Conservation (phyloP, 2,329 filamentous ascomycete genomes). For the Colletotrichum phormii region DNA sequence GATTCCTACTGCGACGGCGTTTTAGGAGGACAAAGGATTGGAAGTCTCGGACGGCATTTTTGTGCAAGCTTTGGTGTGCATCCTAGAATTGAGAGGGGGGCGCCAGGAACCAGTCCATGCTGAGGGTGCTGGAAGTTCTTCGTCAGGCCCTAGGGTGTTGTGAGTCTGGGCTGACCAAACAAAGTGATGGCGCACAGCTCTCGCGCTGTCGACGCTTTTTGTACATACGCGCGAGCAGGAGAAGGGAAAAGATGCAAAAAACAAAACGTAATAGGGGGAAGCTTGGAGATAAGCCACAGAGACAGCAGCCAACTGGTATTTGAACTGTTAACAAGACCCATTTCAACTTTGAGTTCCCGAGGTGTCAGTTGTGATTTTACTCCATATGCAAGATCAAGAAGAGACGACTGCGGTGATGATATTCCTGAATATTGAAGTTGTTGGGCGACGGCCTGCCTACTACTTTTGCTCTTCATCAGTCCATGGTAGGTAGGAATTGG, state of each 20-base stretch:
- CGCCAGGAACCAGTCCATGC: slow-evolving; percentile 42
- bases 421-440: neutral
- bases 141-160: slow-evolving; percentile 23
- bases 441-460: neutral
- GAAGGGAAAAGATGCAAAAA: slow-evolving; percentile 21
- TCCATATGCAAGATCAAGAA: too few species aligned
- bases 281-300: slow-evolving; percentile 29
- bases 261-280: slow-evolving; percentile 29
- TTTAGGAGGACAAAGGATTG: slow-evolving; percentile 21
- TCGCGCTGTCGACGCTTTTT: slow-evolving; percentile 19
- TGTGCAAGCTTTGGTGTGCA: slow-evolving; percentile 40
- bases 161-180: slow-evolving; percentile 16
- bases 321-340: slow-evolving; percentile 10
- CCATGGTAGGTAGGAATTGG: neutral
- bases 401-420: too few species aligned
- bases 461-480: neutral
- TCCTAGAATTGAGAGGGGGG: slow-evolving; percentile 45
- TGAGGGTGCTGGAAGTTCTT: slow-evolving; percentile 26
- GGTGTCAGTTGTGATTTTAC: neutral
- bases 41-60: slow-evolving; percentile 38
- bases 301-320: slow-evolving; percentile 19
- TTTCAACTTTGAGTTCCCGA: neutral
- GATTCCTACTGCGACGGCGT: slow-evolving; percentile 35
- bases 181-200: slow-evolving; percentile 20
- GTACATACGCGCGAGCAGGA: slow-evolving; percentile 26